These are phyloP conservation scores for Aphanomyces stellatus DNA, from an alignment of 352 stramenopile genomes.

Conservation along the genomic window DNA sequence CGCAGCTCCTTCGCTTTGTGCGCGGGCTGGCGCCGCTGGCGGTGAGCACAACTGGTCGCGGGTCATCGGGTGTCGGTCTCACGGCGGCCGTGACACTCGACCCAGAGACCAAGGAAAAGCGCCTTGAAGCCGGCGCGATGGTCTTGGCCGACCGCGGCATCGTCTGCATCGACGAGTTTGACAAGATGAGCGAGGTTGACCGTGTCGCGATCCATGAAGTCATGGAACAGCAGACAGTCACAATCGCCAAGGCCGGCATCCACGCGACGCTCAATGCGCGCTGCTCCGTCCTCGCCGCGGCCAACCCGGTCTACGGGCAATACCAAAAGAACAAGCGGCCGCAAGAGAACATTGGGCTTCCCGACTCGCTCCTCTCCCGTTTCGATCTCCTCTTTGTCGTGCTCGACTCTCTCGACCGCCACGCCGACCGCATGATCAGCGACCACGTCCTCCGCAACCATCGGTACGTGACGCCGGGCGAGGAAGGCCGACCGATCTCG, in stretches of 20 bases:
- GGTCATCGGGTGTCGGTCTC: slow-evolving; percentile 88
- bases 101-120: slow-evolving; percentile 89
- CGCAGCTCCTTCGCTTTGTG: slow-evolving; percentile 96
- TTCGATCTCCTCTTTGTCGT: slow-evolving; percentile 99
- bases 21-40: slow-evolving; percentile 91
- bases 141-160: slow-evolving; percentile 98
- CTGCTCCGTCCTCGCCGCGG: slow-evolving; percentile 97
- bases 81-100: slow-evolving; percentile 98
- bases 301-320: slow-evolving; percentile 99
- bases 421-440: slow-evolving; percentile 92
- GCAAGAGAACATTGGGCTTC: slow-evolving; percentile 98
- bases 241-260: slow-evolving; percentile 99
- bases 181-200: slow-evolving; percentile 97
- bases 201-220: slow-evolving; percentile 99
- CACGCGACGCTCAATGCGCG: slow-evolving; percentile 98
- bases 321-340: slow-evolving; percentile 98
- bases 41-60: slow-evolving; percentile 85
- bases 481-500: slow-evolving; percentile 84
- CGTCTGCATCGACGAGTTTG: slow-evolving; percentile 99
- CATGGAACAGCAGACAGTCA: slow-evolving; percentile 99
- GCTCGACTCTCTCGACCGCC: slow-evolving; percentile 95
- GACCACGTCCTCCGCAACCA: slow-evolving; percentile 98
- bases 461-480: slow-evolving; percentile 82
- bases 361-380: slow-evolving; percentile 98
- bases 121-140: slow-evolving; percentile 98